Conservation (phyloP, 441 rosid genomes). For the Populus hybrid region DNA sequence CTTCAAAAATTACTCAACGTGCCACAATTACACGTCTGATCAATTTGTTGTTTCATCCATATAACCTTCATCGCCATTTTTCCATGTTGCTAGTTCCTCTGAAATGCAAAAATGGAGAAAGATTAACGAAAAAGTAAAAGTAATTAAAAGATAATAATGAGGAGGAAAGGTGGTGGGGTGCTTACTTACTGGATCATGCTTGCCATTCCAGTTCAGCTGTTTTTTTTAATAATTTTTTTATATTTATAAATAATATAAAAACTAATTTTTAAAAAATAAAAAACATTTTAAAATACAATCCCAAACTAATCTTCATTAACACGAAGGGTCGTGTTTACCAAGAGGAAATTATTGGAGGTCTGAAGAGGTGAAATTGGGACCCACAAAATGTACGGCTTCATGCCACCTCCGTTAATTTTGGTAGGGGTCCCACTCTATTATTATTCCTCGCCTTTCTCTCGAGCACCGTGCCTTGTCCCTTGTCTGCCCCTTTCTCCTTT, state of each 20-base stretch:
- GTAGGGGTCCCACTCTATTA: slow-evolving; percentile 21
- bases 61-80: too few relatives aligned
- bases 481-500: not conserved
- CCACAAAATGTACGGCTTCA: slow-evolving; percentile 32
- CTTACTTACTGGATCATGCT: too few relatives aligned
- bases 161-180: not conserved
- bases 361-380: slow-evolving; percentile 2
- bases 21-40: too few relatives aligned
- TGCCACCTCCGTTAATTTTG: slow-evolving; percentile 56
- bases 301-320: not conserved
- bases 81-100: not conserved
- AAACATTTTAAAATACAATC: too few relatives aligned
- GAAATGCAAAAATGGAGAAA: not conserved
- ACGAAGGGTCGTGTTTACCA: too few relatives aligned
- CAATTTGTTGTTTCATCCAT: too few relatives aligned
- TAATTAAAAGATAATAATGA: not conserved
- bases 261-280: too few relatives aligned
- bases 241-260: too few relatives aligned
- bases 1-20: too few relatives aligned
- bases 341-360: slow-evolving; percentile 8
- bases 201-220: too few relatives aligned
- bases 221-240: too few relatives aligned
- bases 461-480: slow-evolving; percentile 43
- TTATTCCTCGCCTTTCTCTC: slow-evolving; percentile 11
- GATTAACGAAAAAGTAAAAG: not conserved